Conservation (phyloP, 176 grass and related monocot species). For the Aegilops umbellulata region DNA sequence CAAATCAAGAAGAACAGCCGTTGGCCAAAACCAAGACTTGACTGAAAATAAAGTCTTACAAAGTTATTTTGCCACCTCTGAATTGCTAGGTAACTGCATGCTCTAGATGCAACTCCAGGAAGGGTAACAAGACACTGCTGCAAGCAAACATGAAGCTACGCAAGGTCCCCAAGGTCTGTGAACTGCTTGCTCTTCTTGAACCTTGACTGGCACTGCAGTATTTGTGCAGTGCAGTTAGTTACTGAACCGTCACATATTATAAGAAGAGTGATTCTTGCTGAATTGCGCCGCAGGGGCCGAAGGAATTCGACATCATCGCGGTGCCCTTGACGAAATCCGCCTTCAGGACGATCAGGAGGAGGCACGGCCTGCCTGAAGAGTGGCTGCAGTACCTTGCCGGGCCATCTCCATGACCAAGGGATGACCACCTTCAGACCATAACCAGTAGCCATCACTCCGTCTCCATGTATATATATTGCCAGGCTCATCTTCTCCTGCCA, state of each 20-base stretch:
- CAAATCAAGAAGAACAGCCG: not conserved
- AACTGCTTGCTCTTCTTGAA: not conserved
- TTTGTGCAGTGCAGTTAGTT: not conserved
- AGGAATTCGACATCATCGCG: constrained; percentile 79
- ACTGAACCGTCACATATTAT: not conserved
- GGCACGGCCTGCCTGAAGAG: constrained; percentile 72
- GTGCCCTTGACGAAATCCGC: constrained; percentile 67
- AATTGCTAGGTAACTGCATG: constrained; percentile 86
- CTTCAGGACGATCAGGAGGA: constrained; percentile 67
- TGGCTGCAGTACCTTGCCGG: constrained; percentile 74
- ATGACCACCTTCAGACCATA: not conserved
- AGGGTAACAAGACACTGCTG: constrained; percentile 75
- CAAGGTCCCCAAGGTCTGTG: constrained; percentile 66
- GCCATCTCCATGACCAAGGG: constrained; percentile 43
- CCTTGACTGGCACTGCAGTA: not conserved
- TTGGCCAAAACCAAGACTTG: not conserved
- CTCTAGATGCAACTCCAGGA: constrained; percentile 85
- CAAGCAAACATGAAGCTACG: constrained; percentile 80
- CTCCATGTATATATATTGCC: constrained; percentile 22
- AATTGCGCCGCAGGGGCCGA: constrained; percentile 53
- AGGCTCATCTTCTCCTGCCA: not conserved
- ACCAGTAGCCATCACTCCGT: not conserved
- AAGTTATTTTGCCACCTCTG: not conserved
- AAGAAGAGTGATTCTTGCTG: not conserved
- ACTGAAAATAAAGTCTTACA: not conserved